phyloP scores from a whole-genome alignment of 768 basidiomycete species.

The Chlorophyllum brunneum region DNA sequence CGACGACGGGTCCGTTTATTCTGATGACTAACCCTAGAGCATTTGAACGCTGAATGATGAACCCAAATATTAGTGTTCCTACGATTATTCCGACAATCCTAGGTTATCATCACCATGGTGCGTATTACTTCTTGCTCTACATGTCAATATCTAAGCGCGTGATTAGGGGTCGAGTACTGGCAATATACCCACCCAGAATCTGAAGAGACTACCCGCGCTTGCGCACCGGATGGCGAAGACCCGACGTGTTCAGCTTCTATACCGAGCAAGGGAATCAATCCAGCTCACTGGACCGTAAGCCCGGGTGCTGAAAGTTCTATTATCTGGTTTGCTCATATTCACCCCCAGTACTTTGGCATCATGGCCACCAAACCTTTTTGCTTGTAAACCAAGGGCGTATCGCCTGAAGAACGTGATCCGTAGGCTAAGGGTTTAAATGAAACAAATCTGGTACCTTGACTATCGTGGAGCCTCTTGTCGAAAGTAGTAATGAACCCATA shows the following conservation, averaged over 20 bases:
- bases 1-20: constrained; percentile 37
- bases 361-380: constrained; percentile 35
- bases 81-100: constrained; percentile 44
- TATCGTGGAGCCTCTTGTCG: too few relatives aligned
- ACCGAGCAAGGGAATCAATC: constrained; percentile 40
- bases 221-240: constrained; percentile 46
- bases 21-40: too few relatives aligned
- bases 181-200: constrained; percentile 38
- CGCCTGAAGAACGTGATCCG: too few relatives aligned
- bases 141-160: too few relatives aligned
- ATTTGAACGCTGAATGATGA: neutral
- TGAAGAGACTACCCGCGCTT: constrained; percentile 36
- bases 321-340: neutral
- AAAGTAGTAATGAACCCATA: too few relatives aligned
- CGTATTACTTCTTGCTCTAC: neutral
- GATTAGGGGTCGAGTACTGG: constrained; percentile 49
- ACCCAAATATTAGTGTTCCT: constrained; percentile 34
- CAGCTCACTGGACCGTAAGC: constrained; percentile 43
- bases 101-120: constrained; percentile 55
- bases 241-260: constrained; percentile 43
- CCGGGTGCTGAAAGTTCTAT: neutral
- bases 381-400: constrained; percentile 15
- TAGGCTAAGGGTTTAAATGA: too few relatives aligned
- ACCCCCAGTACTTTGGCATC: constrained; percentile 35
- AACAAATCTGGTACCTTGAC: too few relatives aligned